Base-by-base conservation (phyloP, 176 grass and related monocot species). In the Triticum monococcum region DNA sequence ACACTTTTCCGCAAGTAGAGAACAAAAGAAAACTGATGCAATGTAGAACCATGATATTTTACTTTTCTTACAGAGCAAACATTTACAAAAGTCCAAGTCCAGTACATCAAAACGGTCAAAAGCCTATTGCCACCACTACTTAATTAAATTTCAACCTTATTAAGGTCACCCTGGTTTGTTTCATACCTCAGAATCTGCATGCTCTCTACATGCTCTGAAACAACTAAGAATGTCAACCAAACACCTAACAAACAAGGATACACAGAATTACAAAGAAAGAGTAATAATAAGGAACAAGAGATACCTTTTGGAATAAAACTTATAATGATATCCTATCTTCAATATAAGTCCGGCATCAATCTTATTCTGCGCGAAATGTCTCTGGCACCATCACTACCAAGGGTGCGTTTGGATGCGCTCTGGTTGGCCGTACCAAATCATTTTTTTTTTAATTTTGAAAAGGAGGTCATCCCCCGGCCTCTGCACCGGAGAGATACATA, bases 221-320 rank as follows among this genome's bases (percentile, higher is more conserved):
- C 41, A 79, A 81, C 16, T 64, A 74, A 75, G 25, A 61, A 77
- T 61, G 25, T 88, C 66, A 84, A 24, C 2, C 35, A 68, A 7
- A 32, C 31, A 87, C 37, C 69, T 8, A 9, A 3, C 65, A 89
- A 24, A 24, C 32, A 60, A 82, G 26, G 36, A 66, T 72, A 72
- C 22, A 38, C 16, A 35, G 37, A 86, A 72, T 38, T 72, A 30
- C 30, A 79, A 40, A 43, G 40, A 74, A 56, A 57, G 24, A 69
- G 24, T 41, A 68, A 74, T 60, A 31, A 7, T 30, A 14, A 57
- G 9, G 24, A 77, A 16, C n/a, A 35, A 52, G 43, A 23, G 4
- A 31, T 87, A 93, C 96, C 96, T 95, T 87, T 92, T 79, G 96
- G 93, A 93, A 98, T 90, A 92, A 95, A 90, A 67, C 86, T 95